Conservation (phyloP, 1,284 basidiomycete genomes). For the Abortiporus biennis region DNA sequence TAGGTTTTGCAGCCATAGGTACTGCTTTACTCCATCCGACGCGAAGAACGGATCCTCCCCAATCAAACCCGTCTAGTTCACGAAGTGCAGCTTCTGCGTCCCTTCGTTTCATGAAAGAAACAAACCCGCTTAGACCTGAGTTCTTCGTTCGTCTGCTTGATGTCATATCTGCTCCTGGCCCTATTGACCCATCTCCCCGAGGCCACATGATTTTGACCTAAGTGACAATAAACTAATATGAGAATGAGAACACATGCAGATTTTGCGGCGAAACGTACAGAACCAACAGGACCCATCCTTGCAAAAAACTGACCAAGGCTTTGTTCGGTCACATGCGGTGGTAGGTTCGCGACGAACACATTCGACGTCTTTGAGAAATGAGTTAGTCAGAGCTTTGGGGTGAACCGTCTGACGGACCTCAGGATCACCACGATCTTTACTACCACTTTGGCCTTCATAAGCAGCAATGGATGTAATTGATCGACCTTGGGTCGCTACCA, state of each 20-base stretch:
- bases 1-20: conserved; percentile 70
- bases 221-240: not conserved
- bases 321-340: conserved; percentile 78
- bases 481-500: conserved; percentile 31
- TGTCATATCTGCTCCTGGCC: conserved; percentile 73
- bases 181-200: conserved; percentile 52
- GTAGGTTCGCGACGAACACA: conserved; percentile 89
- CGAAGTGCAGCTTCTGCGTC: conserved; percentile 87
- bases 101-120: conserved; percentile 89
- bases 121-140: conserved; percentile 85
- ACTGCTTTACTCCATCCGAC: conserved; percentile 97
- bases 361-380: conserved; percentile 84
- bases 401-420: conserved; percentile 51
- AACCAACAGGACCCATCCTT: conserved; percentile 46
- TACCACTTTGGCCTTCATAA: conserved; percentile 84
- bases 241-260: conserved; percentile 2
- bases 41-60: conserved; percentile 81
- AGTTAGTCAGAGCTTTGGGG: too few species aligned
- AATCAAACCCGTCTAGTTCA: conserved; percentile 87
- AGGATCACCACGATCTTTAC: conserved; percentile 82
- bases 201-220: conserved; percentile 98
- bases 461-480: conserved; percentile 87
- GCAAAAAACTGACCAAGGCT: conserved; percentile 75
- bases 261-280: too few species aligned
- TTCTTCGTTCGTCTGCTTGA: conserved; percentile 60